Evolutionary conservation across 2,329 filamentous ascomycete species (phyloP).

Genomic region (Colletotrichum zoysiae): DNA sequence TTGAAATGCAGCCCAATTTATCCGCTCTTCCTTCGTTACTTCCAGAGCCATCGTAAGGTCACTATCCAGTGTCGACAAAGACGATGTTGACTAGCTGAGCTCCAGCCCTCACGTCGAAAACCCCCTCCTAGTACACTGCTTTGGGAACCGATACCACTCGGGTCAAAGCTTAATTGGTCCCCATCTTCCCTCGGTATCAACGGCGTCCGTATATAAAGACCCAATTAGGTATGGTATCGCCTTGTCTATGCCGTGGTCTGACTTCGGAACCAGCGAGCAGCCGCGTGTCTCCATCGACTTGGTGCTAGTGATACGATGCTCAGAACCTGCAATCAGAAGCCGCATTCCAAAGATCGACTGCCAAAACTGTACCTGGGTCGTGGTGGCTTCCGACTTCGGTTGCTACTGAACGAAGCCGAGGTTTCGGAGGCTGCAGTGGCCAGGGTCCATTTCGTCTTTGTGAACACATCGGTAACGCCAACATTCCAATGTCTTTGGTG

Average conservation of each 20-base stretch:
- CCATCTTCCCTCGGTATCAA: not conserved
- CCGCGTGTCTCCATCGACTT: no score
- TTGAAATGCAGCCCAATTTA: not conserved
- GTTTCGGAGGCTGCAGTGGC: not conserved
- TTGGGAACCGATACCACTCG: not conserved
- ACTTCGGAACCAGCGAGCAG: not conserved
- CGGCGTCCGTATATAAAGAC: not conserved
- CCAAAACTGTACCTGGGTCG: not conserved
- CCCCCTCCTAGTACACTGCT: not conserved
- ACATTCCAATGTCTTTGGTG: not conserved
- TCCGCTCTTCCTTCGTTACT: constrained; percentile 14
- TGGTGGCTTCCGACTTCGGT: not conserved
- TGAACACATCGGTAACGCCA: not conserved
- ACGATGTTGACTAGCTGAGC: not conserved
- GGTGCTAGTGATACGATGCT: not conserved
- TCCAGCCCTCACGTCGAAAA: not conserved
- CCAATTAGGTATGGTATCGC: not conserved
- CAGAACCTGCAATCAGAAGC: not conserved
- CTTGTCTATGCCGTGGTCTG: not conserved
- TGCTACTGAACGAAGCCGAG: not conserved
- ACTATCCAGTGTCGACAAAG: constrained; percentile 1
- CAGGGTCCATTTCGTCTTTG: not conserved
- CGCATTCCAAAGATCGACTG: not conserved
- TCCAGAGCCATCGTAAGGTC: constrained; percentile 1
- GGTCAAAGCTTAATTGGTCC: not conserved